Evolutionary conservation across 805 yeast species (phyloP).

Genomic region (Candida orba): DNA sequence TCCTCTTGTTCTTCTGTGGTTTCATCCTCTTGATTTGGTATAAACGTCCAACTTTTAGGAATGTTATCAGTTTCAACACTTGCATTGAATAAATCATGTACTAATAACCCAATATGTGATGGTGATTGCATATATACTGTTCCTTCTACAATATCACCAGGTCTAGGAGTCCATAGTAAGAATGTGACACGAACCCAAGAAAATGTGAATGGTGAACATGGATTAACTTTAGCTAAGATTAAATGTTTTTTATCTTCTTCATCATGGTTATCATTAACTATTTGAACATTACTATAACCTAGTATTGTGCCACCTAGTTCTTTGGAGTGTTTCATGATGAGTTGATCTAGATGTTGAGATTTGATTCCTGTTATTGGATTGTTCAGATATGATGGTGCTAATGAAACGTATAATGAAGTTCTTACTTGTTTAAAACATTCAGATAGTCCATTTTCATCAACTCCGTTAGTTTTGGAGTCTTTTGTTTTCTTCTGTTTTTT

Average conservation of each 20-base stretch:
- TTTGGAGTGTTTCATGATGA: constrained; percentile 74
- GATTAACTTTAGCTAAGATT: constrained; percentile 54
- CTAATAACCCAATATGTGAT: constrained; percentile 84
- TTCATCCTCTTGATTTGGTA: constrained; percentile 72
- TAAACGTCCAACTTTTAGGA: constrained; percentile 81
- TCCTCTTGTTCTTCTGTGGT: constrained; percentile 16
- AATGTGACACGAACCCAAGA: constrained; percentile 81
- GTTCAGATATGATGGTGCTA: constrained; percentile 75
- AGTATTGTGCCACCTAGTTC: constrained; percentile 77
- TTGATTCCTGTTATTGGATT: constrained; percentile 74
- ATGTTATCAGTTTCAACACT: constrained; percentile 78
- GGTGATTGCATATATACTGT: constrained; percentile 88
- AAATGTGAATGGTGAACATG: constrained; percentile 82
- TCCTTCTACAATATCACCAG: constrained; percentile 86
- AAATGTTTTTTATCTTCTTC: constrained; percentile 30
- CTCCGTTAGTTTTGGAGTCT: constrained; percentile 28
- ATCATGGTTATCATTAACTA: constrained; percentile 30
- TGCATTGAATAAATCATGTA: constrained; percentile 94
- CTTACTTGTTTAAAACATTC: constrained; percentile 62
- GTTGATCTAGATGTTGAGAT: constrained; percentile 83
- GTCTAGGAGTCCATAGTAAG: constrained; percentile 81
- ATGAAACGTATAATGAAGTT: constrained; percentile 65
- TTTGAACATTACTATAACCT: constrained; percentile 61
- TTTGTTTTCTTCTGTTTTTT: constrained; percentile 15
- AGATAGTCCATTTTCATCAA: constrained; percentile 41